Evolutionary conservation across 352 stramenopile genomes (phyloP).

Genomic region (Phytopythium montanum): DNA sequence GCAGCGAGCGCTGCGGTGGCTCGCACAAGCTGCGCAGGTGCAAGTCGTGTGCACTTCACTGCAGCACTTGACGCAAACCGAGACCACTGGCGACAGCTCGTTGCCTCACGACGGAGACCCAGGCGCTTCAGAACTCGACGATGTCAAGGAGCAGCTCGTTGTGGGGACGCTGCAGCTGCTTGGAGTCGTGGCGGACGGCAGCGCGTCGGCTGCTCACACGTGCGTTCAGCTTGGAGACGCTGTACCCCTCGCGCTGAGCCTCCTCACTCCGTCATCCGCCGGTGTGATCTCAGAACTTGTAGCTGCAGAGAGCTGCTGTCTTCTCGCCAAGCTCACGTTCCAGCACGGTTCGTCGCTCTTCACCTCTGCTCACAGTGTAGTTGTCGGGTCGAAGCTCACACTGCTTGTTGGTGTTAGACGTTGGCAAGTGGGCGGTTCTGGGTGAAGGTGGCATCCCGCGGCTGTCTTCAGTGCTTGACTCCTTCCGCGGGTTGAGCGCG

Average conservation of each 20-base stretch:
- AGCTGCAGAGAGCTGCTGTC: constrained; percentile 43
- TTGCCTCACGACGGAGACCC: background rate
- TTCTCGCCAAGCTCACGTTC: constrained; percentile 54
- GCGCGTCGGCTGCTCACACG: constrained; percentile 2
- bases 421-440: constrained; percentile 38
- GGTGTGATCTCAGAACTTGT: constrained; percentile 19
- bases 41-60: constrained; percentile 24
- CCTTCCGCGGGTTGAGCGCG: constrained; percentile 27
- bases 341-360: constrained; percentile 40
- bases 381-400: background rate
- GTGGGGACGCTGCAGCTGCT: constrained; percentile 15
- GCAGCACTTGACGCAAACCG: background rate
- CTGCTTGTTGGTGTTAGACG: constrained; percentile 6
- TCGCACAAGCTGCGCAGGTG: constrained; percentile 18
- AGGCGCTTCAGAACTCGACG: background rate
- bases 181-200: constrained; percentile 4
- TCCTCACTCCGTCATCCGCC: constrained; percentile 23
- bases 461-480: constrained; percentile 31
- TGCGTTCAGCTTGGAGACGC: constrained; percentile 16
- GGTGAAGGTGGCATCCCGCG: constrained; percentile 30
- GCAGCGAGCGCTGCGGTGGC: constrained; percentile 19
- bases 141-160: background rate
- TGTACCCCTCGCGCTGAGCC: constrained; percentile 23
- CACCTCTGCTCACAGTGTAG: background rate
- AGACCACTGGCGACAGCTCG: background rate